Percentiles rank a stretch among this genome's conserved stretches.
phyloP scores from a whole-genome alignment of 2,329 filamentous ascomycete genomes.

The Verticillium longisporum region DNA sequence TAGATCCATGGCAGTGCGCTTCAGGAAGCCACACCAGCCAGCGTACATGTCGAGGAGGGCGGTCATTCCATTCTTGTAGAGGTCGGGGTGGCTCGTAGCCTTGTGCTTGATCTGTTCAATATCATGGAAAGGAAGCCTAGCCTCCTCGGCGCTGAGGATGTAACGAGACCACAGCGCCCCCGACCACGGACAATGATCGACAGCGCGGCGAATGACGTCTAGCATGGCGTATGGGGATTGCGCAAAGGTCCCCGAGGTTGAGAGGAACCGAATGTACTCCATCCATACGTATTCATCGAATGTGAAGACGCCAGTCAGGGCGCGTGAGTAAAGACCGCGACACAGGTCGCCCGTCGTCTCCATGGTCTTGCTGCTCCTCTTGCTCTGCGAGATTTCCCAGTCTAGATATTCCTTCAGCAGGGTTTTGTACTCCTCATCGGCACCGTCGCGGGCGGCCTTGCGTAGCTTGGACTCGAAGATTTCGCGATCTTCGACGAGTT shows the following conservation, averaged over 20 bases:
- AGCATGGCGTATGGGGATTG: conserved; percentile 44
- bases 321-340: conserved; percentile 70
- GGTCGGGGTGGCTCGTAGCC: conserved; percentile 76
- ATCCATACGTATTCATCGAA: conserved; percentile 73
- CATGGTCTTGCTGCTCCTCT: conserved; percentile 42
- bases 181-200: conserved; percentile 88
- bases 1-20: conserved; percentile 72
- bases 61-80: conserved; percentile 81
- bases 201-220: conserved; percentile 71
- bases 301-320: conserved; percentile 62
- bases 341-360: conserved; percentile 43
- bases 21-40: conserved; percentile 91
- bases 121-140: conserved; percentile 66
- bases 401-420: conserved; percentile 66
- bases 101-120: conserved; percentile 89
- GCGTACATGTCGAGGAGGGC: conserved; percentile 87
- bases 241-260: conserved; percentile 32
- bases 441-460: conserved; percentile 47
- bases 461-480: conserved; percentile 60
- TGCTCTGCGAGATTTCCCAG: conserved; percentile 68
- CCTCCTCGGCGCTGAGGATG: conserved; percentile 76
- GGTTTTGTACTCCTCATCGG: conserved; percentile 46
- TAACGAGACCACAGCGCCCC: conserved; percentile 87
- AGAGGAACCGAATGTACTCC: conserved; percentile 72
- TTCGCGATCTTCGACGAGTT: conserved; percentile 57